A percentile compares a stretch with the other conserved stretches of the same genome.
phyloP scores from a whole-genome alignment of 2,329 filamentous ascomycete genomes.

The Claviceps africana region DNA sequence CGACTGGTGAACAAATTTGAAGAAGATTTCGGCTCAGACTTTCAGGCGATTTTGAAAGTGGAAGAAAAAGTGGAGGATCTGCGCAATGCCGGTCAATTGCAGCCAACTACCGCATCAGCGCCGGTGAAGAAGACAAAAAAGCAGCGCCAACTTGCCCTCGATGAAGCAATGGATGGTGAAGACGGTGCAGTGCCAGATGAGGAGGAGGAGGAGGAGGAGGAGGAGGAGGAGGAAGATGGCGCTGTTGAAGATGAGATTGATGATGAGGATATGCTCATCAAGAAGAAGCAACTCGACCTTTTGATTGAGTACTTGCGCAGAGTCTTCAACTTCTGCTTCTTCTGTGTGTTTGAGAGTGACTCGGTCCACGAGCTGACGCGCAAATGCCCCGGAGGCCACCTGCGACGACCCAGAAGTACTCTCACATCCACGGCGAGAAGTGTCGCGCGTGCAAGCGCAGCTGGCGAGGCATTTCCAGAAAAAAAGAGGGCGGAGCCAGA shows the following conservation, averaged over 20 bases:
- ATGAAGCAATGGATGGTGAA: constrained; percentile 48
- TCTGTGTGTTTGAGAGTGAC: constrained; percentile 97
- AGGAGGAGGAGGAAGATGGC: constrained; percentile 65
- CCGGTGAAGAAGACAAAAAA: constrained; percentile 46
- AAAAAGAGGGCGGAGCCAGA: constrained; percentile 61
- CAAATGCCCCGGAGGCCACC: constrained; percentile 94
- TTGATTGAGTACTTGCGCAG: constrained; percentile 92
- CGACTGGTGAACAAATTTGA: constrained; percentile 77
- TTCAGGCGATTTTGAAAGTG: constrained; percentile 65
- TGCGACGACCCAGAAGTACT: constrained; percentile 77
- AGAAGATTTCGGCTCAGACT: constrained; percentile 61
- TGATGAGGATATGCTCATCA: constrained; percentile 73
- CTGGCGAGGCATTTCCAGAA: constrained; percentile 68
- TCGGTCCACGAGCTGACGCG: constrained; percentile 90
- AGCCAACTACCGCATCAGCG: constrained; percentile 44
- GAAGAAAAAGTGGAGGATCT: constrained; percentile 79
- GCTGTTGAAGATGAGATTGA: constrained; percentile 77
- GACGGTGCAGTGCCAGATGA: constrained; percentile 59
- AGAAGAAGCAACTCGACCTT: constrained; percentile 95
- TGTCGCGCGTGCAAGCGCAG: constrained; percentile 72
- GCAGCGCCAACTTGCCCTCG: constrained; percentile 43
- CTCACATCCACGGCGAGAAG: constrained; percentile 71
- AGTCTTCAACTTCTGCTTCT: constrained; percentile 98
- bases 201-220: constrained; percentile 54
- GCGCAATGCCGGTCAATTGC: constrained; percentile 60